Percentiles rank a stretch among this genome's conserved stretches.
These are phyloP conservation scores for Sechiopsis laciniata DNA, from an alignment of 306 rosid species.

Conservation along the genomic window DNA sequence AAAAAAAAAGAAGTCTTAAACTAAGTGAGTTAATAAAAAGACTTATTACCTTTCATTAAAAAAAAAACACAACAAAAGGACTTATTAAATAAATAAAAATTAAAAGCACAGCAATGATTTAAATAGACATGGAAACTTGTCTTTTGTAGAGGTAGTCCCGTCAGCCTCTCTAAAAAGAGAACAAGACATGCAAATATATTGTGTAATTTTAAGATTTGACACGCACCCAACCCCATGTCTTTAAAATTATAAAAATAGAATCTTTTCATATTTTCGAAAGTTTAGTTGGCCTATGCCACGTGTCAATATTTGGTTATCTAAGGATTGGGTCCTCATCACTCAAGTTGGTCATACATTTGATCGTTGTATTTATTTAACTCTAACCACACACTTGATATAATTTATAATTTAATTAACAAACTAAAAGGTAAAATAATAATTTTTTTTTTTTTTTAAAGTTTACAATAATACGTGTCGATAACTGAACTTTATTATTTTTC, in stretches of 20 bases:
- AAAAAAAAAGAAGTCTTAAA: too few relatives aligned
- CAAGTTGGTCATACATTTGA: too few relatives aligned
- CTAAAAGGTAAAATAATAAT: background rate
- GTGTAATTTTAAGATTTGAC: slow-evolving; percentile 4
- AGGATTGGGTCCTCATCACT: background rate
- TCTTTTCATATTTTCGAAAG: background rate
- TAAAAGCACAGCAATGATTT: background rate
- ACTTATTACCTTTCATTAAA: too few relatives aligned
- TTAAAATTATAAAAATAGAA: background rate
- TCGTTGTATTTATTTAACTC: background rate
- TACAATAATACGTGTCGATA: background rate
- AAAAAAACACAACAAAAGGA: background rate
- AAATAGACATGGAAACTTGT: background rate
- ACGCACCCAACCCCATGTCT: background rate
- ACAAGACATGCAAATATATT: slow-evolving; percentile 6
- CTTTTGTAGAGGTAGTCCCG: background rate
- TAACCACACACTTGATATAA: background rate
- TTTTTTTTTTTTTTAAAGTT: too few relatives aligned
- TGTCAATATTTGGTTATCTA: background rate
- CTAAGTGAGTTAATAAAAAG: background rate
- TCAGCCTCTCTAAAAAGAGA: background rate
- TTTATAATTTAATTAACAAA: background rate
- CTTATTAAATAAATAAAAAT: background rate
- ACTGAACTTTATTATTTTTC: too few relatives aligned
- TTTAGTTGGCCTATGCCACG: background rate